A percentile compares a stretch with the other conserved stretches of the same genome.
Evolutionary conservation across 169 alveolate genomes (phyloP).

Genomic region (Theileria luwenshuni): DNA sequence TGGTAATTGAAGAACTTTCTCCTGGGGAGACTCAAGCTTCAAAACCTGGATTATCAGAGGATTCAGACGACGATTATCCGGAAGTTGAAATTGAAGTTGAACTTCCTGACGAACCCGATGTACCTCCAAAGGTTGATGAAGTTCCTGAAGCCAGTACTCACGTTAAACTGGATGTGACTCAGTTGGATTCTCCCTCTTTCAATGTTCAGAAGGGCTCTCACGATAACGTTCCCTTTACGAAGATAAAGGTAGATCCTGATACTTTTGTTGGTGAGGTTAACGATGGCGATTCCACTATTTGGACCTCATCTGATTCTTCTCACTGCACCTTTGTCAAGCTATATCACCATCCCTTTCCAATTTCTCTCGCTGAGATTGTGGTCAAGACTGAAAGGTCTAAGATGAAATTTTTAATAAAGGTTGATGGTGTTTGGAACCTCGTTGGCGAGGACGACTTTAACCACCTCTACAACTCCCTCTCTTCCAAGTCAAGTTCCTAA

Average conservation of each 20-base stretch:
- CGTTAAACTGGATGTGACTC: not conserved
- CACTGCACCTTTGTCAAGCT: not conserved
- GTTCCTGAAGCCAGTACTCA: not conserved
- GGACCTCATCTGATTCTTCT: not conserved
- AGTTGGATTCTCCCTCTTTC: not conserved
- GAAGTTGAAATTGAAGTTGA: no score
- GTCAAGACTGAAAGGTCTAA: not conserved
- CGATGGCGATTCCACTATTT: conserved; percentile 2
- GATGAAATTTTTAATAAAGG: not conserved
- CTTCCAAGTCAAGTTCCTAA: not conserved
- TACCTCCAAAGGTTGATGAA: not conserved
- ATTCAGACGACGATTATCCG: no score
- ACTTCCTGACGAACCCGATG: not conserved
- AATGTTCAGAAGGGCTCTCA: not conserved
- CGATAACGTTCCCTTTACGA: not conserved
- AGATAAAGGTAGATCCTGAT: not conserved
- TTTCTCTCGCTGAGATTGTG: not conserved
- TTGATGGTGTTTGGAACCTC: not conserved
- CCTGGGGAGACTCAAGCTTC: no score
- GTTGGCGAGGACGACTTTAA: conserved; percentile 16
- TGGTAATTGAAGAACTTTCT: no score
- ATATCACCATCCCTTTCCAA: not conserved
- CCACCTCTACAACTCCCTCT: not conserved
- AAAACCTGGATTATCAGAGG: no score
- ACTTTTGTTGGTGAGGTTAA: not conserved